Conservation (phyloP, 352 stramenopile species). For the Phytophthora ramorum region DNA sequence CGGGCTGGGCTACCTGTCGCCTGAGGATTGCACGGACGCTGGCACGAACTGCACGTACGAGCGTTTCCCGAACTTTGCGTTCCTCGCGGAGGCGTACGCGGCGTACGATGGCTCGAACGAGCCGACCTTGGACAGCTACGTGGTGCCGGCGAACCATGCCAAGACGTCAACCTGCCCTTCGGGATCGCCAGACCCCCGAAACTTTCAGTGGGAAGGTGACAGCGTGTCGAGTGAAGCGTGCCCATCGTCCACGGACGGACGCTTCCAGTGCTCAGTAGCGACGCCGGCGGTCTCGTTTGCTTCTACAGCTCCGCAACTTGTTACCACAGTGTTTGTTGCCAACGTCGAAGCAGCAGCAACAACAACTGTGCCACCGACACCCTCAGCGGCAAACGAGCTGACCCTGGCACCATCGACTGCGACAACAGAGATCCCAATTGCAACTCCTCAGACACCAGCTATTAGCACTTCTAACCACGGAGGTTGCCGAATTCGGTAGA, state of each 20-base stretch:
- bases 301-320: neutral
- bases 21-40: constrained; percentile 62
- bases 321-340: constrained; percentile 1
- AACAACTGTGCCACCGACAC: neutral
- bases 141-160: constrained; percentile 26
- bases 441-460: constrained; percentile 3
- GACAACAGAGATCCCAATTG: neutral
- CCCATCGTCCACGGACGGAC: neutral
- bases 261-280: constrained; percentile 15
- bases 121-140: constrained; percentile 35
- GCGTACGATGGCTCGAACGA: constrained; percentile 44
- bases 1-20: constrained; percentile 76
- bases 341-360: neutral
- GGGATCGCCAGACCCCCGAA: neutral
- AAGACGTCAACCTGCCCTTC: constrained; percentile 27
- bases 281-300: neutral
- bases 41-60: constrained; percentile 55
- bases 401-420: neutral
- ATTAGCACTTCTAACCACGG: neutral
- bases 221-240: constrained; percentile 16
- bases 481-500: constrained; percentile 8
- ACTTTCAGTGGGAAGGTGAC: constrained; percentile 18
- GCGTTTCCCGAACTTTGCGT: constrained; percentile 73
- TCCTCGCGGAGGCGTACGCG: constrained; percentile 52
- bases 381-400: neutral